A percentile compares a stretch with the other conserved stretches of the same genome.
Evolutionary conservation across 1,139 yeast genomes (phyloP).

Genomic region (Protomyces lactucae-debilis): DNA sequence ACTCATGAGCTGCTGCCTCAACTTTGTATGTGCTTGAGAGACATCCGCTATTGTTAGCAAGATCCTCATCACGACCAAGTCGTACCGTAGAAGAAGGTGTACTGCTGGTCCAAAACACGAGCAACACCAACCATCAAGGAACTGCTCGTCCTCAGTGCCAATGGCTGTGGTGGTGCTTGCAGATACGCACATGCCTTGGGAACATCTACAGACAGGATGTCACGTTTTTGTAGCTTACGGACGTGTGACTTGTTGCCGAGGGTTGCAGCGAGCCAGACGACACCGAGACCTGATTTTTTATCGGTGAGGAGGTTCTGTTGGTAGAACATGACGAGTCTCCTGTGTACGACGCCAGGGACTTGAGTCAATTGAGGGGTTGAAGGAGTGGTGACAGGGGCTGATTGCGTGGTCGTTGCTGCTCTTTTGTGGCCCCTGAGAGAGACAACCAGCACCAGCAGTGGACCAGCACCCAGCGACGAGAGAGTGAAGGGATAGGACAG

Average conservation of each 20-base stretch:
- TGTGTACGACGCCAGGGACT: too few species aligned
- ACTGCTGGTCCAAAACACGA: conserved; percentile 51
- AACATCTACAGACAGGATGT: conserved; percentile 34
- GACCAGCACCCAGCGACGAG: background rate
- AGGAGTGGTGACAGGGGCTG: too few species aligned
- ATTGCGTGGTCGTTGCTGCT: too few species aligned
- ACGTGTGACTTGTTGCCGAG: conserved; percentile 34
- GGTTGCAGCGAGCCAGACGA: conserved; percentile 35
- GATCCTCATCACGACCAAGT: background rate
- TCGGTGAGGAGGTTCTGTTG: conserved; percentile 28
- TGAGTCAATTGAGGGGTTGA: too few species aligned
- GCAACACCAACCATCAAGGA: conserved; percentile 56
- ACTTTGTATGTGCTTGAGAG: conserved; percentile 15
- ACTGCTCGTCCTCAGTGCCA: conserved; percentile 48
- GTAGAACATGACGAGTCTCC: conserved; percentile 27
- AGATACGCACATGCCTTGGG: conserved; percentile 33
- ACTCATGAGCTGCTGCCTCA: conserved; percentile 12
- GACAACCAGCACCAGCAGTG: background rate
- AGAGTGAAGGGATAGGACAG: background rate
- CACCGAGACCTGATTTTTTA: conserved; percentile 29
- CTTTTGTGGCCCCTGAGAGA: background rate
- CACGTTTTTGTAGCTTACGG: conserved; percentile 33
- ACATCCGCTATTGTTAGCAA: conserved; percentile 24
- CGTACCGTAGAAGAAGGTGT: conserved; percentile 31
- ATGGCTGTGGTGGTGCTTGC: conserved; percentile 35